A percentile compares a stretch with the other conserved stretches of the same genome.
These are phyloP conservation scores for Aspergillus novofumigatus DNA, from an alignment of 2,329 filamentous ascomycete genomes.

Conservation along the genomic window DNA sequence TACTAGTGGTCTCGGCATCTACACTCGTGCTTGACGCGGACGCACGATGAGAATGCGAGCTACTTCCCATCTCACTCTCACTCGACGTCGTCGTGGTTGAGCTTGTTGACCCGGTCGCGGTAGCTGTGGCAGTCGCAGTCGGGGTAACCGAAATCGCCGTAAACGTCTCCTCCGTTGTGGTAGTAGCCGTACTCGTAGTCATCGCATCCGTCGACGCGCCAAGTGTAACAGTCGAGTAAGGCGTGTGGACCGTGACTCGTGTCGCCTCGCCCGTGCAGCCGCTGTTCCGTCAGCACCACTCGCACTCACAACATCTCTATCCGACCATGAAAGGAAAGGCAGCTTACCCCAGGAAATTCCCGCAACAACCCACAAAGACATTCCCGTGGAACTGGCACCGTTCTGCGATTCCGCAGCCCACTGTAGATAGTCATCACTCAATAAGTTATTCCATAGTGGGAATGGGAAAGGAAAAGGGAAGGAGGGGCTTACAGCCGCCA, in stretches of 20 bases:
- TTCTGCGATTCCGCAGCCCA: slow-evolving; percentile 7
- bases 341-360: background rate
- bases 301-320: background rate
- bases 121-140: background rate
- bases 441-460: background rate
- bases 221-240: slow-evolving; percentile 3
- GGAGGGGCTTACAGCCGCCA: slow-evolving; percentile 3
- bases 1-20: background rate
- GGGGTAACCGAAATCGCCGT: background rate
- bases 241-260: slow-evolving; percentile 5
- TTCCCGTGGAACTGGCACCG: slow-evolving; percentile 7
- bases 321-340: background rate
- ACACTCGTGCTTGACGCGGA: too few relatives aligned
- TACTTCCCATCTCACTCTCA: background rate
- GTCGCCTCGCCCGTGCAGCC: slow-evolving; percentile 7
- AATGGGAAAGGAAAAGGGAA: too few relatives aligned
- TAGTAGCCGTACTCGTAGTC: background rate
- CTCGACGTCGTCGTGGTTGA: background rate
- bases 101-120: background rate
- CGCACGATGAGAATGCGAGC: too few relatives aligned
- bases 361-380: slow-evolving; percentile 12
- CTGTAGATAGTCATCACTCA: background rate
- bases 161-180: background rate
- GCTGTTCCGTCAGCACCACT: background rate
- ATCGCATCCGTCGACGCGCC: background rate